A percentile compares a stretch with the other conserved stretches of the same genome.
These are phyloP conservation scores for Agrostemma githago DNA, from an alignment of 148 eudicot species.

Conservation along the genomic window DNA sequence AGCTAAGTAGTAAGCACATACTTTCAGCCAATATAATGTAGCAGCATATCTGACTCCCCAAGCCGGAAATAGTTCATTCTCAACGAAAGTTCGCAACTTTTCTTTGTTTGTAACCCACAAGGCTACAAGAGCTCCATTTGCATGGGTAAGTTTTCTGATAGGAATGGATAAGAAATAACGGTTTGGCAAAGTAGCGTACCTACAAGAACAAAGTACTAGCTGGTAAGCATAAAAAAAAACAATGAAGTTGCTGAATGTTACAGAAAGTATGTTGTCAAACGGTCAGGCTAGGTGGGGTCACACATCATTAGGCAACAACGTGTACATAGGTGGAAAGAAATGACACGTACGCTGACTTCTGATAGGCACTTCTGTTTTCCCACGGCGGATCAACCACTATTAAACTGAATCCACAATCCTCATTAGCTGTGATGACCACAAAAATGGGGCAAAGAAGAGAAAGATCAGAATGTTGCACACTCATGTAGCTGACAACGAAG, in stretches of 20 bases:
- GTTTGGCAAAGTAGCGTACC: conserved; percentile 91
- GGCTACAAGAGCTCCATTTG: conserved; percentile 76
- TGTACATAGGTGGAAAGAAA: background rate
- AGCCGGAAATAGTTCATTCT: conserved; percentile 76
- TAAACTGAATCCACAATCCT: conserved; percentile 71
- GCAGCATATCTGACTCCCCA: conserved; percentile 85
- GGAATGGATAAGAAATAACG: conserved; percentile 83
- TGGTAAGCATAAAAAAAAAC: conserved; percentile 6
- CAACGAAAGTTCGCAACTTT: conserved; percentile 70
- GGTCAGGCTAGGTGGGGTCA: background rate
- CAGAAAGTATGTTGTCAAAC: too few relatives aligned
- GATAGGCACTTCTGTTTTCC: conserved; percentile 93
- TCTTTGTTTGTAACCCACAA: conserved; percentile 97
- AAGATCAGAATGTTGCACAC: background rate
- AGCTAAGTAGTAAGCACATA: conserved; percentile 12
- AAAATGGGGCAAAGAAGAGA: conserved; percentile 2
- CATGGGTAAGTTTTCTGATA: conserved; percentile 57
- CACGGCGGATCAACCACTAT: conserved; percentile 94
- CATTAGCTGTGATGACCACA: conserved; percentile 47
- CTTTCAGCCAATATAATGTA: conserved; percentile 89
- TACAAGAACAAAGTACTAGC: conserved; percentile 26
- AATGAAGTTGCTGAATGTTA: too few relatives aligned
- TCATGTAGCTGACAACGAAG: background rate
- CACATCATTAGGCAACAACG: background rate
- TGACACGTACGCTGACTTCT: conserved; percentile 66